Evolutionary conservation across 345 rosid genomes (phyloP).

Genomic region (Salix exigua): DNA sequence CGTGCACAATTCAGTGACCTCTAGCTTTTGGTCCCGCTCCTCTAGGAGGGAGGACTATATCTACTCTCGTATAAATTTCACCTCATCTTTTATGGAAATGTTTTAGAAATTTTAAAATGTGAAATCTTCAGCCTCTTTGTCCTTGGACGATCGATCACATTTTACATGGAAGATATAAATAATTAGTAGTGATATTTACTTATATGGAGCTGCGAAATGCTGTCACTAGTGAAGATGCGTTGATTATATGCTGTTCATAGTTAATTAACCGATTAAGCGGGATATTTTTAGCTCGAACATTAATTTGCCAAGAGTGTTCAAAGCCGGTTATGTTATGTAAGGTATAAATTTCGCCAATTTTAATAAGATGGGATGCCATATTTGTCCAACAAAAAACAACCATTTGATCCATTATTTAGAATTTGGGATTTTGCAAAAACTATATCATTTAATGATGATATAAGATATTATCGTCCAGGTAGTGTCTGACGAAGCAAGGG

Average conservation of each 20-base stretch:
- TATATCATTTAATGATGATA: not conserved
- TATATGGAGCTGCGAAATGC: not conserved
- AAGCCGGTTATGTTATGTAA: not conserved
- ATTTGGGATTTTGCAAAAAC: not conserved
- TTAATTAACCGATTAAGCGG: not conserved
- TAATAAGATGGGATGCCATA: not conserved
- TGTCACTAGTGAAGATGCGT: not conserved
- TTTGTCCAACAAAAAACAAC: not conserved
- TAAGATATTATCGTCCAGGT: conserved; percentile 5
- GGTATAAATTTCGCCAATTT: not conserved
- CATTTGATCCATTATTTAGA: not conserved
- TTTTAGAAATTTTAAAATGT: not conserved
- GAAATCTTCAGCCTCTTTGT: not conserved
- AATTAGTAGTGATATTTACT: not conserved
- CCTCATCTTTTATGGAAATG: not conserved
- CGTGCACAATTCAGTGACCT: not conserved
- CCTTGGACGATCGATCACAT: not conserved
- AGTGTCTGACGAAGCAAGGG: conserved; percentile 37
- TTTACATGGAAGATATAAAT: not conserved
- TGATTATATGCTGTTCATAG: not conserved
- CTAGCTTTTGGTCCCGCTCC: not conserved
- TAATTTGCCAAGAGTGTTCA: not conserved
- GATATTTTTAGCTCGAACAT: not conserved
- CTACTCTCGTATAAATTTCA: not conserved
- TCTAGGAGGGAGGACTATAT: not conserved